These are phyloP conservation scores for Verticillium zaregamsianum DNA, from an alignment of 2,329 filamentous ascomycete genomes.

Conservation along the genomic window DNA sequence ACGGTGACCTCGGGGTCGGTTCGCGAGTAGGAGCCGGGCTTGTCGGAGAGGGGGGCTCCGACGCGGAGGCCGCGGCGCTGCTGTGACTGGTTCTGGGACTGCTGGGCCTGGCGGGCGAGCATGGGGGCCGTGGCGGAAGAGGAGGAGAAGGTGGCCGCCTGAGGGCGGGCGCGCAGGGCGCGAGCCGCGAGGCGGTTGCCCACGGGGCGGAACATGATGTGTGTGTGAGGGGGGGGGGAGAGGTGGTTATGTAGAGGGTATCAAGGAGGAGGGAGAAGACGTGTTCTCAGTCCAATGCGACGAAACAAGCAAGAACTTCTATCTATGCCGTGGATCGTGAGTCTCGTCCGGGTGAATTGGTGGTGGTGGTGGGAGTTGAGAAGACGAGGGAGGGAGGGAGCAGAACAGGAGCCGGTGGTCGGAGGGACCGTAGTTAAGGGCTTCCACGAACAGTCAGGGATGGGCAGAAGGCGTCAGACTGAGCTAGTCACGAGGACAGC, in stretches of 20 bases:
- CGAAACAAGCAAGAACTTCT: background rate
- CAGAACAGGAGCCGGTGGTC: background rate
- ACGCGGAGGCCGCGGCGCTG: conserved; percentile 25
- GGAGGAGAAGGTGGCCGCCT: conserved; percentile 2
- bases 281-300: too few species aligned
- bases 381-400: background rate
- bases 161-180: conserved; percentile 3
- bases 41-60: conserved; percentile 29
- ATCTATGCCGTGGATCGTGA: background rate
- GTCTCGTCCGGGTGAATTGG: background rate
- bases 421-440: background rate
- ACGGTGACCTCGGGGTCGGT: conserved; percentile 76
- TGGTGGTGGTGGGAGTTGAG: background rate
- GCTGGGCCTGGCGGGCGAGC: conserved; percentile 4
- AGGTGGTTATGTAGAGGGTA: background rate
- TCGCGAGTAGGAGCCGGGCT: conserved; percentile 66
- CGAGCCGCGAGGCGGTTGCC: conserved; percentile 10
- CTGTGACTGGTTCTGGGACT: conserved; percentile 17
- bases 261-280: background rate
- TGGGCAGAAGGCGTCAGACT: background rate
- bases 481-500: background rate
- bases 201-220: conserved; percentile 12
- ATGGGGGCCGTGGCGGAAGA: conserved; percentile 17
- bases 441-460: background rate
- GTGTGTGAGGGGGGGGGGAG: background rate